Evolutionary conservation across 805 yeast species (phyloP).

Genomic region (Grigorovia transvaalensis): DNA sequence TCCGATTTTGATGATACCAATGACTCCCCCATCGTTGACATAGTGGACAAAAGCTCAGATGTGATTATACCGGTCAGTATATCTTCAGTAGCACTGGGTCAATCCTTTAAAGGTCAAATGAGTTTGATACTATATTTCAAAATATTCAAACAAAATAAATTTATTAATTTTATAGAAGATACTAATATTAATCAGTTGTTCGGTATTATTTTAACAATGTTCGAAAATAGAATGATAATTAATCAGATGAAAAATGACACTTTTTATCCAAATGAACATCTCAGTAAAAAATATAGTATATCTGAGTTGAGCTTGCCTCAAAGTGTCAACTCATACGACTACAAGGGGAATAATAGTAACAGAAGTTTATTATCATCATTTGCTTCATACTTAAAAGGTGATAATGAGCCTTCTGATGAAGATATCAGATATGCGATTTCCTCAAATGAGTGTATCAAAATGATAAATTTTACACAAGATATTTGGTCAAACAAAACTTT

Average conservation of each 20-base stretch:
- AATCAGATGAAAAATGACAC: neutral
- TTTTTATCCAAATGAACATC: neutral
- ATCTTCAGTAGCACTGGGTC: slow-evolving; percentile 74
- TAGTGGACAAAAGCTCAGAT: slow-evolving; percentile 42
- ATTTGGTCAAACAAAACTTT: slow-evolving; percentile 38
- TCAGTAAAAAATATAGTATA: neutral
- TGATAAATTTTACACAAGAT: slow-evolving; percentile 50
- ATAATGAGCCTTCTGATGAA: slow-evolving; percentile 89
- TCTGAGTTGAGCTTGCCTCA: neutral
- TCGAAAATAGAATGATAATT: slow-evolving; percentile 24
- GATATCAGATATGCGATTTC: slow-evolving; percentile 79
- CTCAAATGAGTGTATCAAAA: slow-evolving; percentile 70
- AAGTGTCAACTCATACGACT: neutral
- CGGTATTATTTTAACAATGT: slow-evolving; percentile 50
- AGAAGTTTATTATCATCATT: slow-evolving; percentile 85
- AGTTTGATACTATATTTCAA: slow-evolving; percentile 79
- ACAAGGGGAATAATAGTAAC: slow-evolving; percentile 28
- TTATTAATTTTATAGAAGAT: slow-evolving; percentile 29
- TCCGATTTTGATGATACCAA: neutral
- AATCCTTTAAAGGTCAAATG: slow-evolving; percentile 84
- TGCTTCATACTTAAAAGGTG: slow-evolving; percentile 87
- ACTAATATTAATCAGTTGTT: slow-evolving; percentile 53
- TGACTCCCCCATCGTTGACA: slow-evolving; percentile 16
- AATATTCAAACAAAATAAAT: slow-evolving; percentile 49
- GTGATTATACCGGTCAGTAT: slow-evolving; percentile 67